Evolutionary conservation across 78 protist species (phyloP).

Genomic region (Guillardia theta): DNA sequence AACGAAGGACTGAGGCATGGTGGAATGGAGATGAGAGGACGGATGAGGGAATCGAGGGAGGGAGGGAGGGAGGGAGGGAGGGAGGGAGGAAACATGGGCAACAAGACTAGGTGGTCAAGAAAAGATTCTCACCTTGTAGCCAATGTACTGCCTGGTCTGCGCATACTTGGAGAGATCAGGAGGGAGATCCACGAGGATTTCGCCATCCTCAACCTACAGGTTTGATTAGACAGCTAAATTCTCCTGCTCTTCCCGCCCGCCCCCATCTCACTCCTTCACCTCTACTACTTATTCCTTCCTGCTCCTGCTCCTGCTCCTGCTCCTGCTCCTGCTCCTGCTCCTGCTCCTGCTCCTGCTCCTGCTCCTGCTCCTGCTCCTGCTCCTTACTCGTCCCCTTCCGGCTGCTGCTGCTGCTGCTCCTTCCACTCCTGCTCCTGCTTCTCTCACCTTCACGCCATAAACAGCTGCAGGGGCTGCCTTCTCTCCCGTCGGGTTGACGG

Average conservation of each 20-base stretch:
- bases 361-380: not conserved
- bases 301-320: not conserved
- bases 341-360: not conserved
- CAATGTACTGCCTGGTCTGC: not conserved
- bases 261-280: too few relatives aligned
- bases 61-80: not conserved
- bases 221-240: too few relatives aligned
- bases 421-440: not conserved
- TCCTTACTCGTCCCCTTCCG: not conserved
- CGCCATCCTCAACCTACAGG: not conserved
- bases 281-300: not conserved
- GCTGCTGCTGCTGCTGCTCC: not conserved
- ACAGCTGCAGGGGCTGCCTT: not conserved
- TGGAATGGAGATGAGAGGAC: not conserved
- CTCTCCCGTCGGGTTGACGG: not conserved
- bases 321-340: not conserved
- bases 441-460: not conserved
- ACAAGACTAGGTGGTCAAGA: too few relatives aligned
- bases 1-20: not conserved
- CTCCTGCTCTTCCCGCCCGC: not conserved
- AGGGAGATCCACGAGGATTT: not conserved
- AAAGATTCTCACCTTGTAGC: not conserved
- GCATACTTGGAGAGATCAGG: slow-evolving; percentile 15
- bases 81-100: too few relatives aligned
- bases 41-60: not conserved